These are phyloP conservation scores for Phytophthora idaei DNA, from an alignment of 352 stramenopile species.

Conservation along the genomic window DNA sequence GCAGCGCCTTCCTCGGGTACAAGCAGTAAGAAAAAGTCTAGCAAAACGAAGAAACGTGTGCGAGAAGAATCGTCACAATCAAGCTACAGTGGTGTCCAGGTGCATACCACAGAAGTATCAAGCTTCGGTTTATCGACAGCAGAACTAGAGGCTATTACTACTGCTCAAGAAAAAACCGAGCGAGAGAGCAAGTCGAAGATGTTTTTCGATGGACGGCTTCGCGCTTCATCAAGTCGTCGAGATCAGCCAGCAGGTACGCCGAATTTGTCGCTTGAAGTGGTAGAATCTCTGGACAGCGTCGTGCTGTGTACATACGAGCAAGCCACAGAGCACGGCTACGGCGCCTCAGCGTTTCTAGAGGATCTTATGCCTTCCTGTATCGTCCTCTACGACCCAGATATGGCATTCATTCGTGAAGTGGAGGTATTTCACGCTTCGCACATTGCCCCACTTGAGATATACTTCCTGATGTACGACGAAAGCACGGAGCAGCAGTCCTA, in stretches of 20 bases:
- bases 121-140: slow-evolving; percentile 78
- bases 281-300: slow-evolving; percentile 56
- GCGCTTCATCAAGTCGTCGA: slow-evolving; percentile 11
- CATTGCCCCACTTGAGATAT: slow-evolving; percentile 78
- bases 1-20: neutral
- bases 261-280: slow-evolving; percentile 54
- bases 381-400: slow-evolving; percentile 95
- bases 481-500: slow-evolving; percentile 97
- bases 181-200: slow-evolving; percentile 29
- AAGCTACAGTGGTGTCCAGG: slow-evolving; percentile 34
- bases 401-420: slow-evolving; percentile 94
- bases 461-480: slow-evolving; percentile 97
- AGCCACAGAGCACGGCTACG: slow-evolving; percentile 62
- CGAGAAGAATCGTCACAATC: slow-evolving; percentile 25
- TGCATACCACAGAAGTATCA: slow-evolving; percentile 52
- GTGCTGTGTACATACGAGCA: slow-evolving; percentile 86
- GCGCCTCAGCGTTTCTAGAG: slow-evolving; percentile 76
- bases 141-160: slow-evolving; percentile 61
- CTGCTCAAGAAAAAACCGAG: slow-evolving; percentile 32
- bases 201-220: slow-evolving; percentile 26
- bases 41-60: slow-evolving; percentile 41
- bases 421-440: slow-evolving; percentile 92
- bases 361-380: slow-evolving; percentile 92
- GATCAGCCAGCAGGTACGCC: slow-evolving; percentile 27
- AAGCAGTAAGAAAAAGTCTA: slow-evolving; percentile 27